Conservation (phyloP, 176 grass and related monocot species). For the Cenchrus purpureus region DNA sequence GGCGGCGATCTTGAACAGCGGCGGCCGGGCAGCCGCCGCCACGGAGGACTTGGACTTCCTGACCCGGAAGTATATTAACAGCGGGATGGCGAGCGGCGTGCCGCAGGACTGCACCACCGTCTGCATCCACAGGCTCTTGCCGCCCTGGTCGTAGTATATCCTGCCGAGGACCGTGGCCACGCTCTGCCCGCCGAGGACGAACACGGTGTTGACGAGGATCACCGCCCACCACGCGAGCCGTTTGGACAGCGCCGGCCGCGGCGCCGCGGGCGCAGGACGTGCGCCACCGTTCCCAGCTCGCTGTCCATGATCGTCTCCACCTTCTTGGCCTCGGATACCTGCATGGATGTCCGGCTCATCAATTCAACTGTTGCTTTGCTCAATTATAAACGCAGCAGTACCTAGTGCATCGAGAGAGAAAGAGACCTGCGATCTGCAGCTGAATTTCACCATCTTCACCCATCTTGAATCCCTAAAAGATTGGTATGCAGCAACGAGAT, state of each 20-base stretch:
- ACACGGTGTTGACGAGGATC: constrained; percentile 44
- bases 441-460: constrained; percentile 48
- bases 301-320: background rate
- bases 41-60: background rate
- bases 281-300: background rate
- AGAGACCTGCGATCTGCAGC: constrained; percentile 49
- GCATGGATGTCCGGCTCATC: constrained; percentile 29
- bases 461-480: constrained; percentile 21
- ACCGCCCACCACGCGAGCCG: constrained; percentile 48
- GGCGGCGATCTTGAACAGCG: constrained; percentile 36
- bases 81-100: constrained; percentile 46
- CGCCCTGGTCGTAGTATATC: constrained; percentile 64
- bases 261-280: background rate
- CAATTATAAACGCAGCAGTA: background rate
- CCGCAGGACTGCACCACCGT: constrained; percentile 62
- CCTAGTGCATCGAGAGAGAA: background rate
- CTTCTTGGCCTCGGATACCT: constrained; percentile 36
- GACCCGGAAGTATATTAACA: constrained; percentile 40
- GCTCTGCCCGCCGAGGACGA: constrained; percentile 50
- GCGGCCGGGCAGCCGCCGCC: constrained; percentile 17
- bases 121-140: constrained; percentile 52
- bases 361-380: background rate
- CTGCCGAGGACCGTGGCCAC: constrained; percentile 52
- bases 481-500: background rate
- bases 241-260: background rate